Base-by-base conservation (phyloP, 108 stramenopile species). In the Pseudonitzschia multistriata region DNA sequence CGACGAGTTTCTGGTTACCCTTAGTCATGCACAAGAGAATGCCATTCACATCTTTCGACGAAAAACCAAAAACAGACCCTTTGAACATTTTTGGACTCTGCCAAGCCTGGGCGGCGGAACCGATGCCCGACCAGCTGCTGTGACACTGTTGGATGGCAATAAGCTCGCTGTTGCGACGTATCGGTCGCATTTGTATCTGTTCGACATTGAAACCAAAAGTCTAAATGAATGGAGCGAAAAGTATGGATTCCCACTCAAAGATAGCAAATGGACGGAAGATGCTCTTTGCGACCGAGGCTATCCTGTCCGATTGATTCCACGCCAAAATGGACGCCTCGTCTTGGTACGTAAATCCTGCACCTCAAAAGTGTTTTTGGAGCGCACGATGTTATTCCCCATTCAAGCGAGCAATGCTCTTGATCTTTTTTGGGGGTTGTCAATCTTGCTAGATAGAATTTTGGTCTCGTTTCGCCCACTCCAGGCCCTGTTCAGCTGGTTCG, bases 141-240 rank as follows among this genome's bases (percentile, higher is more conserved):
- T 85, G 25, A 64, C 60, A 15, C 49, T 68, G 25, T 34, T 48
- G 13, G 82, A 80, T 53, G 62, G 72, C 0, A 65, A 71, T 17
- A 60, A 70, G 55, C 64, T 94, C 7, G 89, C 84, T 14, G 89
- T 94, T n/a, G 89, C 81, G 0, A 89, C 83, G 42, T 72, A 78
- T 29, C 79, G 81, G 62, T 88, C 77, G 54, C 74, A 78, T 7
- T 72, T 89, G 25, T 85, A 88, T 66, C 64, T 90, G 15, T 92
- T 88, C 62, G 85, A 94, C 67, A 22, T 88, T 11, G 61, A 68
- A 13, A 57, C 71, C 14, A 74, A 73, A 25, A 56, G 76, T 28
- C 72, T 92, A 36, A 79, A 65, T 56, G 36, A 81, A 49, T 94
- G 90, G 90, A 94, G 91, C 70, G 78, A 85, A 65, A 67, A 83